Evolutionary conservation across 306 rosid genomes (phyloP), one percentile per base, ranked within the genome.

Genomic region (Pyrus bretschneideri): DNA sequence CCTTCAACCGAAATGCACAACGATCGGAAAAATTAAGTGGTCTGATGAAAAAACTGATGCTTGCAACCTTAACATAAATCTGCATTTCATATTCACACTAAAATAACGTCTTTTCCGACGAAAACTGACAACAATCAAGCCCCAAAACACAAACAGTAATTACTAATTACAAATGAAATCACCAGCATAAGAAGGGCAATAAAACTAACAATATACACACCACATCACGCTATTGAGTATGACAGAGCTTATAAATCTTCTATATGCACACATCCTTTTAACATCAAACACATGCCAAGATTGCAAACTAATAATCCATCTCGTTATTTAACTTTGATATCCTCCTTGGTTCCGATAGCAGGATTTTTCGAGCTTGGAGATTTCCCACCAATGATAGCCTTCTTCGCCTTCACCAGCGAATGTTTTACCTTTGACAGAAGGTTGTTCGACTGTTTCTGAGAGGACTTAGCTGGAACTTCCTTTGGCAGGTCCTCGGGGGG

Each of bases 371-470:
- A 91, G 82, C 85, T 85, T 46, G 96, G 91, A 38, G 97, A 92
- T 84, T 88, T 92, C 18, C 96, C 93, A 8, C 93, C 93, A 3
- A 83, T 92, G 67, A 92, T 86, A 69, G 93, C 97, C 82, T 90
- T 90, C 86, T 87, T 92, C 70, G 97, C 97, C 75, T 92, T 92
- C 63, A 84, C 97, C 2, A 92, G 89, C 46, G 97, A 90, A 57
- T 88, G 90, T 61, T 92, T 92, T 54, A 92, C 93, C 90, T 92
- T 92, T 49, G 97, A 87, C 60, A 90, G 75, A 21, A 90, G 72
- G 84, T 79, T 92, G 71, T 80, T 90, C 51, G 97, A 88, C 51
- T 92, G 97, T 83, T 88, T 92, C 27, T 84, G 90, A 66, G 86
- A 74, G 51, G 89, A 80, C 71, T 86, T 91, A 60, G 84, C 78